Base-by-base conservation (phyloP, 2,329 filamentous ascomycete genomes). In the Ophiostoma pallidulum region DNA sequence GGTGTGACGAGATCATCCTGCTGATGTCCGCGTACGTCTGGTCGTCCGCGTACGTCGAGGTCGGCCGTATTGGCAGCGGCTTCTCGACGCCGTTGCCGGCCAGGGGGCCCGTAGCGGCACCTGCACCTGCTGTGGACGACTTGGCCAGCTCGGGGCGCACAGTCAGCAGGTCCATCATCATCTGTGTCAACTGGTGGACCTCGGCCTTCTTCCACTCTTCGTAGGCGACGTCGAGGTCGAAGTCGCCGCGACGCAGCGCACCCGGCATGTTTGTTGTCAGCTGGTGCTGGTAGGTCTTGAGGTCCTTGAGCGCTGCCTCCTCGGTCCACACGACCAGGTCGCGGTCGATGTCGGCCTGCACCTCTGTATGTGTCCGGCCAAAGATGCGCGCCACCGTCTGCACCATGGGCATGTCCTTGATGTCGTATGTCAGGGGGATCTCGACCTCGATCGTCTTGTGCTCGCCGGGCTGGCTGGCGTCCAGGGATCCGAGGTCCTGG, bases 381-480 rank as follows among this genome's bases (percentile, higher is more conserved):
- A 97, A 98, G 53, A 96, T 86, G 57, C 77, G 82, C 43, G 84
- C 86, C 22, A 98, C 90, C 31, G 84, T 78, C 62, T 92, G 84
- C 24, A 95, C 92, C 66, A 96, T 77, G 32, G 83, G 83, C 92
- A 98, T 98, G 62, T 98, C 92, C 66, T 92, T 95, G 61, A 97
- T 84, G 64, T 96, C 87, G 64, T 95, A 87, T 60, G 81, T 92
- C 49, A 94, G 70, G 10, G 91, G 89, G 3, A 89, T 78, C 48
- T 86, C 75, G 19, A 91, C 85, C 63, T 96, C 91, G 53, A 92
- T 75, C 8, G 83, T 85, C 41, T 77, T 78, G 31, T 80, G 80
- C 73, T 57, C 71, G 40, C 73, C 72, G 46, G 76, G 73, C 58
- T 78, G 75, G 41, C 73, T 73, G 41, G 75, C 73, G 55, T 76